Conservation (phyloP, 495 filamentous ascomycete genomes). For the Daldinia loculata region DNA sequence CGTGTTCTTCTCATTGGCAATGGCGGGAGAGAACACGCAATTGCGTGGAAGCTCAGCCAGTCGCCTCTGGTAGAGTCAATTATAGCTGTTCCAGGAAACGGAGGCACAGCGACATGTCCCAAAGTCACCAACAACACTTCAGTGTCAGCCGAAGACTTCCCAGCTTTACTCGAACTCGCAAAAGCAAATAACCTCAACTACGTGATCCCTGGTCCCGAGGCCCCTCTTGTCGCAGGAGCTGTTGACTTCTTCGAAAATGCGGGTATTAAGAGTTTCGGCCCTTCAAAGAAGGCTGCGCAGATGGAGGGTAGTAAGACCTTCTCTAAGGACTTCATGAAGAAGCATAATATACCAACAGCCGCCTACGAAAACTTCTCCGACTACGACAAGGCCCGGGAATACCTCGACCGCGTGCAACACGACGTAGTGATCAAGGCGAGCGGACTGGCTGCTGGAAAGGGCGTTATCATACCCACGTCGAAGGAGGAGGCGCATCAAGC, state of each 20-base stretch:
- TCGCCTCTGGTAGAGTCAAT: conserved; percentile 74
- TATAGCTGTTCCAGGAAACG: conserved; percentile 81
- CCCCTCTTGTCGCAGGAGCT: conserved; percentile 91
- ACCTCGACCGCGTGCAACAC: conserved; percentile 78
- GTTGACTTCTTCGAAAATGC: conserved; percentile 82
- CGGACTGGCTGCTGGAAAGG: conserved; percentile 89
- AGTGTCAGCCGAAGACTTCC: conserved; percentile 77
- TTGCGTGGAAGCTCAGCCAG: conserved; percentile 92
- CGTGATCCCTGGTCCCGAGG: conserved; percentile 91
- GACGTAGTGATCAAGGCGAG: conserved; percentile 89
- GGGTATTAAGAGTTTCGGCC: conserved; percentile 86
- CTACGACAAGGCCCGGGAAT: conserved; percentile 77
- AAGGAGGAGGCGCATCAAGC: conserved; percentile 84
- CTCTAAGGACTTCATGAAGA: conserved; percentile 97
- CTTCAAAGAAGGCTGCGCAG: conserved; percentile 81
- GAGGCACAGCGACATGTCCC: conserved; percentile 77
- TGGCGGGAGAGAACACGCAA: conserved; percentile 92
- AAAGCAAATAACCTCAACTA: conserved; percentile 78
- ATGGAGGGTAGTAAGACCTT: conserved; percentile 98
- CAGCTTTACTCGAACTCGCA: conserved; percentile 77
- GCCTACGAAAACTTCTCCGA: conserved; percentile 86
- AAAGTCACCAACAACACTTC: conserved; percentile 76
- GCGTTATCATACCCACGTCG: conserved; percentile 82
- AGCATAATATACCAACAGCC: conserved; percentile 89
- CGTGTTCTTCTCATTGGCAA: conserved; percentile 87